A percentile compares a stretch with the other conserved stretches of the same genome.
phyloP scores from a whole-genome alignment of 148 eudicot genomes.

The Persicaria tinctoria region DNA sequence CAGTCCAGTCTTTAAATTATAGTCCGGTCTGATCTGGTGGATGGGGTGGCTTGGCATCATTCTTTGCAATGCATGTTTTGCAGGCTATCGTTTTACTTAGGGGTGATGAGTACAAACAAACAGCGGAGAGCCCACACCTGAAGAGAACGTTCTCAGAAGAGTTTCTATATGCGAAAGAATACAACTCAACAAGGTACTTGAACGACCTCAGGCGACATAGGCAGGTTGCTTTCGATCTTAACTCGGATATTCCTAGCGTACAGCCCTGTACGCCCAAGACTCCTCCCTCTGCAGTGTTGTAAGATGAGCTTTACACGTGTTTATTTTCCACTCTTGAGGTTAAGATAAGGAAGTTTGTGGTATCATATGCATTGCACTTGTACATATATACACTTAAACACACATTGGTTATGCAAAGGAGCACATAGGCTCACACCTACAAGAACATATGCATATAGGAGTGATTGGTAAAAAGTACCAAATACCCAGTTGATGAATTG shows the following conservation, averaged over 20 bases:
- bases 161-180: constrained; percentile 55
- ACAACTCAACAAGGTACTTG: constrained; percentile 61
- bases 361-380: not conserved
- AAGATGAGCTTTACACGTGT: not conserved
- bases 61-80: not conserved
- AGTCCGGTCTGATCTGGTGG: no score
- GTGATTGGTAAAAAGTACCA: not conserved
- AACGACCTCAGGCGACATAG: constrained; percentile 35
- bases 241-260: not conserved
- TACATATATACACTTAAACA: not conserved
- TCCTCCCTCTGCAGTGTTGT: not conserved
- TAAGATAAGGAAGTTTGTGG: no score
- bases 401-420: not conserved
- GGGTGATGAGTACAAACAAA: constrained; percentile 31
- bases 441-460: not conserved
- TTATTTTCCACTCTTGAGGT: no score
- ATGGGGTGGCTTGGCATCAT: no score
- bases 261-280: not conserved
- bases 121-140: constrained; percentile 22
- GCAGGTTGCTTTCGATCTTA: constrained; percentile 38
- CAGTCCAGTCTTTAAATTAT: no score
- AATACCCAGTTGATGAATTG: not conserved
- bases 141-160: constrained; percentile 71
- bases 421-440: no score
- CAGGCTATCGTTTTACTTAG: constrained; percentile 51